Conservation (phyloP, 2,329 filamentous ascomycete genomes). For the Chalaropsis ovoidea region DNA sequence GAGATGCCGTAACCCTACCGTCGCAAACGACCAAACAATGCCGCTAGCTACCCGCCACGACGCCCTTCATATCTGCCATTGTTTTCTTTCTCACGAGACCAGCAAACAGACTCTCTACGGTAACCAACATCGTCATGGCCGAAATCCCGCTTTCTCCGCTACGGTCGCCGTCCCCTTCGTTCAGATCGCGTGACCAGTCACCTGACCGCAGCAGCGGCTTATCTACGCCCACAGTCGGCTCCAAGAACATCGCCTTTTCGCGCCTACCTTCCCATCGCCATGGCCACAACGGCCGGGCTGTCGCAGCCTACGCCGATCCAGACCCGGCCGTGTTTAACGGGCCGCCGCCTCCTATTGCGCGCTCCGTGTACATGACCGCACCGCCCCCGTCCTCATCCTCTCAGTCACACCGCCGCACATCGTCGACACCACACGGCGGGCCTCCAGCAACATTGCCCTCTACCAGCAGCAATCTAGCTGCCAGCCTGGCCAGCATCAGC, state of each 20-base stretch:
- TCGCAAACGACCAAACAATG: not conserved
- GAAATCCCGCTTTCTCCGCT: slow-evolving; percentile 21
- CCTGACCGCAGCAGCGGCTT: not conserved
- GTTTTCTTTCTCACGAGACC: not conserved
- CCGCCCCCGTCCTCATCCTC: slow-evolving; percentile 26
- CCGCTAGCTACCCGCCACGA: not conserved
- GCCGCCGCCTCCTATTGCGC: slow-evolving; percentile 43
- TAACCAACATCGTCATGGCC: slow-evolving; percentile 15
- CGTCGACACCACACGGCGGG: slow-evolving; percentile 21
- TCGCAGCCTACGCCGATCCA: slow-evolving; percentile 26
- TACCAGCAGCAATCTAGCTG: slow-evolving; percentile 16
- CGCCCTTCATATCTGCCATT: not conserved
- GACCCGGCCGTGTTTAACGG: slow-evolving; percentile 37
- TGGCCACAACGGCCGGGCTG: not conserved
- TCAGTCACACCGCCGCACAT: slow-evolving; percentile 25
- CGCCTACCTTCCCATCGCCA: slow-evolving; percentile 8
- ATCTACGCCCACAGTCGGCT: slow-evolving; percentile 4
- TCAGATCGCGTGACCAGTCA: not conserved
- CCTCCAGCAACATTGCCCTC: not conserved
- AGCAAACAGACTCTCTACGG: too few species aligned
- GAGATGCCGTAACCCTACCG: not conserved
- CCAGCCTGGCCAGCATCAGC: slow-evolving; percentile 27
- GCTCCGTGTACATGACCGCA: slow-evolving; percentile 32
- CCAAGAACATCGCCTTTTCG: slow-evolving; percentile 21
- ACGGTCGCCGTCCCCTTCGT: not conserved